Percentiles rank a stretch among this genome's conserved stretches.
Evolutionary conservation across 2,329 filamentous ascomycete species (phyloP).

Genomic region (Fusarium zealandicum): DNA sequence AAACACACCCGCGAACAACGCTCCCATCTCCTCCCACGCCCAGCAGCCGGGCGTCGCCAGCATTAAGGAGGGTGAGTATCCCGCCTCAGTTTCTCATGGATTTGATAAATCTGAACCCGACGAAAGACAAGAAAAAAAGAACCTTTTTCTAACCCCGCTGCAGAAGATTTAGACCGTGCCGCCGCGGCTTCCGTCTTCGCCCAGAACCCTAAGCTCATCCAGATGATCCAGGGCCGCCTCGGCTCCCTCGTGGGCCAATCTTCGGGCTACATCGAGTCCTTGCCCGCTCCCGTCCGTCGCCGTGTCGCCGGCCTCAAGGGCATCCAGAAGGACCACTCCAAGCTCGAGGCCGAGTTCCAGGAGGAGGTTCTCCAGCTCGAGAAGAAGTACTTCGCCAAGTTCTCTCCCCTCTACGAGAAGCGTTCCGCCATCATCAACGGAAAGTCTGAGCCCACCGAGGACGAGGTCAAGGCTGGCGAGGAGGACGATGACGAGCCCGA

Average conservation of each 20-base stretch:
- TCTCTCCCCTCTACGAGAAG: constrained; percentile 96
- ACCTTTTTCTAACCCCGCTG: constrained; percentile 31
- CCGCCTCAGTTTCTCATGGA: constrained; percentile 7
- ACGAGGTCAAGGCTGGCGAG: constrained; percentile 87
- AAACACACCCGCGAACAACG: constrained; percentile 95
- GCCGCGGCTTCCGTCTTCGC: constrained; percentile 92
- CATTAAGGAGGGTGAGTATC: constrained; percentile 90
- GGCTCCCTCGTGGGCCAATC: constrained; percentile 91
- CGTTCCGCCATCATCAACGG: constrained; percentile 94
- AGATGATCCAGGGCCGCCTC: constrained; percentile 97
- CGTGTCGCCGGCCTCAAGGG: constrained; percentile 96
- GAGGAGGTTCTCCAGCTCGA: constrained; percentile 97
- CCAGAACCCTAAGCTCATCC: constrained; percentile 91
- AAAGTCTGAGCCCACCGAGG: constrained; percentile 80
- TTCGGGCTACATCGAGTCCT: constrained; percentile 96
- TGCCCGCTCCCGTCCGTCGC: constrained; percentile 86
- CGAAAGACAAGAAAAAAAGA: not conserved
- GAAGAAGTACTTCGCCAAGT: constrained; percentile 99
- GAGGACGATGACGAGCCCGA: constrained; percentile 77
- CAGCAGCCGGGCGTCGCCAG: constrained; percentile 93
- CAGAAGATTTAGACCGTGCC: constrained; percentile 89
- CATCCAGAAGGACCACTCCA: constrained; percentile 98
- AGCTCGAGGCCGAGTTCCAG: constrained; percentile 98
- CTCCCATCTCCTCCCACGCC: constrained; percentile 96
- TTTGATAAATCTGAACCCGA: not conserved